A percentile compares a stretch with the other conserved stretches of the same genome.
Conservation (phyloP, 148 eudicot species). For the Persicaria tinctoria region DNA sequence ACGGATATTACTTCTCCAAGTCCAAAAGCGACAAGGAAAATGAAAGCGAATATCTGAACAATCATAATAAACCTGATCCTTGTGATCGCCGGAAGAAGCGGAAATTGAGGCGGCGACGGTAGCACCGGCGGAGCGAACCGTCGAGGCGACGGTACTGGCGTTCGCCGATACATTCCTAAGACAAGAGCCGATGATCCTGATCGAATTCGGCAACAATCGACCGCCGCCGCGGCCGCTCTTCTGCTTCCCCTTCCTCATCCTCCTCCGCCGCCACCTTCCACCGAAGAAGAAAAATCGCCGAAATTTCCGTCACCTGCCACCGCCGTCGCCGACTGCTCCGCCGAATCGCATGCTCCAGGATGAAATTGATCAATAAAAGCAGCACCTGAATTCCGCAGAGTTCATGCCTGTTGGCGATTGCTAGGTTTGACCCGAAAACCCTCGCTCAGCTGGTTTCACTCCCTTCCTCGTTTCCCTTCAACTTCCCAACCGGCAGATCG, state of each 20-base stretch:
- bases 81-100: constrained; percentile 23
- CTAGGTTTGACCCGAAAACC: not conserved
- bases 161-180: constrained; percentile 30
- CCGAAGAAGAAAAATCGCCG: constrained; percentile 3
- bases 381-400: not conserved
- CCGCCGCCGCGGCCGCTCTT: constrained; percentile 6
- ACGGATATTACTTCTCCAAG: not conserved
- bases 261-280: constrained; percentile 5
- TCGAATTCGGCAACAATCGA: constrained; percentile 30
- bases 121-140: constrained; percentile 26
- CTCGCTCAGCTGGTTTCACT: not conserved
- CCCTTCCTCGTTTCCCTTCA: not conserved
- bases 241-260: constrained; percentile 16
- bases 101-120: constrained; percentile 31
- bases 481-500: not conserved
- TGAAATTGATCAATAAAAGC: not conserved
- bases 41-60: not conserved
- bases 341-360: not conserved
- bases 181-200: constrained; percentile 31
- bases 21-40: not conserved
- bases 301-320: not conserved
- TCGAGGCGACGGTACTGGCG: constrained; percentile 25
- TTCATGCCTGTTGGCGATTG: not conserved
- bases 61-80: constrained; percentile 24
- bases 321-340: not conserved